Evolutionary conservation across 169 alveolate species (phyloP).

Genomic region (Eimeria brunetti): DNA sequence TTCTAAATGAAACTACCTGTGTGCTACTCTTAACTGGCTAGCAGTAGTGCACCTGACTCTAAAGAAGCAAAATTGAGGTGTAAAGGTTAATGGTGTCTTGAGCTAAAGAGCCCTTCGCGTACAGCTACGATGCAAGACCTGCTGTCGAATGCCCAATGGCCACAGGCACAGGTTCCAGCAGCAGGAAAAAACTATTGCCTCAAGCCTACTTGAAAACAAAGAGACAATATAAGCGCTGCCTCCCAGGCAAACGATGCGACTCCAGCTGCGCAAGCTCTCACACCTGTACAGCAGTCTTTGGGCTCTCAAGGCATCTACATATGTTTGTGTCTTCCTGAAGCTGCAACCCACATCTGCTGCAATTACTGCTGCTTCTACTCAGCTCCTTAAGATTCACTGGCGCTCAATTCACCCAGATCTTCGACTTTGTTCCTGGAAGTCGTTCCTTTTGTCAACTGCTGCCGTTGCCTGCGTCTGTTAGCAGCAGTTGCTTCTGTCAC

Average conservation of each 20-base stretch:
- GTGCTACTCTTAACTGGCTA: background rate
- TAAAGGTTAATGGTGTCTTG: background rate
- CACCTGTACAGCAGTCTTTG: background rate
- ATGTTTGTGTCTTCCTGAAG: background rate
- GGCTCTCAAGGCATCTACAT: background rate
- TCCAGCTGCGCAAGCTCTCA: constrained; percentile 10
- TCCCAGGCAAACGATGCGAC: background rate
- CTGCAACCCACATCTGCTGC: constrained; percentile 12
- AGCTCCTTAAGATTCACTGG: background rate
- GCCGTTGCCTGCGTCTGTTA: constrained; percentile 24
- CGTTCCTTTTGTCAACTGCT: background rate
- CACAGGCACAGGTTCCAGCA: background rate
- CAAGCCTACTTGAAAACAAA: background rate
- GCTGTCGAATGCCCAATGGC: background rate
- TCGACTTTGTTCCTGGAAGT: constrained; percentile 9
- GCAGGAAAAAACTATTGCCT: background rate
- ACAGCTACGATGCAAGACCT: background rate
- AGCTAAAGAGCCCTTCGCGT: background rate
- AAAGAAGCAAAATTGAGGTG: background rate
- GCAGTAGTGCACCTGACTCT: background rate
- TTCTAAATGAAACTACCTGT: too few species aligned
- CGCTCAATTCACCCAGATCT: constrained; percentile 5
- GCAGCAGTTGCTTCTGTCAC: constrained; percentile 21
- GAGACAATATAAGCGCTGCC: background rate
- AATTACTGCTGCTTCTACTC: background rate